Base-by-base conservation (phyloP, 2,329 filamentous ascomycete genomes). In the Chrysosporium keratinophilum region DNA sequence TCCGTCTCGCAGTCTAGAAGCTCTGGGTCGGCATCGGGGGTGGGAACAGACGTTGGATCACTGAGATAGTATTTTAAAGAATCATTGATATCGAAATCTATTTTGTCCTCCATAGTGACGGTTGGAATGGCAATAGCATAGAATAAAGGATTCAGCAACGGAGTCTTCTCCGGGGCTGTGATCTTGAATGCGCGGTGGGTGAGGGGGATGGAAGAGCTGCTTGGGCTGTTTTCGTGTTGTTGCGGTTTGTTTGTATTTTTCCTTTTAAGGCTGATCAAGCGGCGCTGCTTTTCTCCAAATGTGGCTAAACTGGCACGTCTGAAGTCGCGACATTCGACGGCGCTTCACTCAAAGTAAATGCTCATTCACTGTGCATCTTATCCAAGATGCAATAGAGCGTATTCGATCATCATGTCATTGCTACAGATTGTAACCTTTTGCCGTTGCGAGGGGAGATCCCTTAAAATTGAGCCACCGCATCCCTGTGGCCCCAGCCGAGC, bases 51-150 rank as follows among this genome's bases (percentile, higher is more conserved):
- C 44, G 83, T 77, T 7, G 93, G 91, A 69, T 97, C 91, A 72
- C 88, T 94, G 80, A 96, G 87, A 73, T 96, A 98, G 69, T 88
- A 81, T 77, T 95, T 96, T 70, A 97, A 85, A 60, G 89, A 88
- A 75, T 95, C 86, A 70, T 96, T 95, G 71, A 98, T 88, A 70
- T 97, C 88, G 74, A 98, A 98, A 65, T 84, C 80, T 68, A 89
- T 80, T 59, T 71, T 74, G 60, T 76, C 74, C 62, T 78, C 78
- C 75, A 86, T 86, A 14, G n/a, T 35, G 15, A 44, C 23, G 7
- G 14, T 10, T 9, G 12, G 17, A 12, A 35, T 37, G 15, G 43
- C 11, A 43, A 17, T 23, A 51, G 7, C 40, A 51, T 41, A 17
- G n/a, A 37, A 23, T 19, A 44, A 28, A n/a, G 7, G 20, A 7